Conservation (phyloP, 805 yeast genomes). For the Kluyveromyces lactis region DNA sequence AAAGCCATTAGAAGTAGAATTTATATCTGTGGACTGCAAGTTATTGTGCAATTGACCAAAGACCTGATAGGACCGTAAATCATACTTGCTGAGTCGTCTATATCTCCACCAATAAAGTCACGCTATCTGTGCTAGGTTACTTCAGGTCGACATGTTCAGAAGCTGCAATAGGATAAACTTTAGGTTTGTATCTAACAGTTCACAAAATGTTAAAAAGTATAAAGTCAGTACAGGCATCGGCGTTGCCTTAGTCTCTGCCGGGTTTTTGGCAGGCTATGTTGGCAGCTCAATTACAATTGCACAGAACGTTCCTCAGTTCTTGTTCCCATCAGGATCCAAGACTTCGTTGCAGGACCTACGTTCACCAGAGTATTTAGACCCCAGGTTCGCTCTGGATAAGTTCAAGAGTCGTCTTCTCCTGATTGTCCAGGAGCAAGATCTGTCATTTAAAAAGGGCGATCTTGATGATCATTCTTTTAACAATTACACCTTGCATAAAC, state of each 20-base stretch:
- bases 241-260: neutral
- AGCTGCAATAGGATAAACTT: too few species aligned
- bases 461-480: conserved; percentile 38
- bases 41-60: too few species aligned
- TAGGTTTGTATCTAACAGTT: too few species aligned
- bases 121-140: too few species aligned
- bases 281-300: neutral
- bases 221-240: neutral
- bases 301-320: conserved; percentile 1
- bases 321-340: conserved; percentile 23
- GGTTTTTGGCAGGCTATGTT: neutral
- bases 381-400: conserved; percentile 6
- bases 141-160: too few species aligned
- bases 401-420: neutral
- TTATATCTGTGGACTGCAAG: too few species aligned
- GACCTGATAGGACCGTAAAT: too few species aligned
- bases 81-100: too few species aligned
- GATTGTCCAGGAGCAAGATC: neutral
- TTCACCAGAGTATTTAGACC: conserved; percentile 20
- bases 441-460: conserved; percentile 23
- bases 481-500: conserved; percentile 43
- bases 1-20: too few species aligned
- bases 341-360: conserved; percentile 16
- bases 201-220: too few species aligned
- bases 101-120: too few species aligned